Evolutionary conservation across 306 rosid genomes (phyloP).

Genomic region (Prunus mira): DNA sequence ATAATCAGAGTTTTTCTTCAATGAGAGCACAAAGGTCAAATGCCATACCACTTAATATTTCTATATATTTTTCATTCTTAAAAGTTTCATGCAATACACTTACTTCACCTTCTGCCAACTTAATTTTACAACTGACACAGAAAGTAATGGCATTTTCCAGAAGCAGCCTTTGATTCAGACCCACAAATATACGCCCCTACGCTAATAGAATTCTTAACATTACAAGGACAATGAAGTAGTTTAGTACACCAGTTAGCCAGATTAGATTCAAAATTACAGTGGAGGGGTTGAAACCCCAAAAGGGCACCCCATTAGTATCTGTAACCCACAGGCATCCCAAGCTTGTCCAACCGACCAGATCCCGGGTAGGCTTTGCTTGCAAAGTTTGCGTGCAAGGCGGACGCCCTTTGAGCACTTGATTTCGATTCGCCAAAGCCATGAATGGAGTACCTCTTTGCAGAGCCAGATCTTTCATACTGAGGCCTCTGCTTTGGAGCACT

Average conservation of each 20-base stretch:
- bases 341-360: conserved; percentile 89
- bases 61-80: too few relatives aligned
- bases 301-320: conserved; percentile 29
- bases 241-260: conserved; percentile 31
- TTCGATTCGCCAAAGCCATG: conserved; percentile 40
- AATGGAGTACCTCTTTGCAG: conserved; percentile 49
- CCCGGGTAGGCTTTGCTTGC: conserved; percentile 65
- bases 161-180: not conserved
- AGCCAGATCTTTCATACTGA: conserved; percentile 52
- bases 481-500: conserved; percentile 85
- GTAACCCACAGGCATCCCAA: conserved; percentile 73
- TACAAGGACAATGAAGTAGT: not conserved
- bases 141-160: not conserved
- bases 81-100: not conserved
- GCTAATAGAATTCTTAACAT: not conserved
- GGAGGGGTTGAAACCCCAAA: not conserved
- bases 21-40: too few relatives aligned
- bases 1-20: too few relatives aligned
- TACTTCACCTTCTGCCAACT: not conserved
- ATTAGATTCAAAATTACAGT: conserved; percentile 22
- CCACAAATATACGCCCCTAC: not conserved
- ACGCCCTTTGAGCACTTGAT: conserved; percentile 31
- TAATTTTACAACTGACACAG: not conserved
- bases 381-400: conserved; percentile 56
- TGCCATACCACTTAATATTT: too few relatives aligned